Conservation (phyloP, 345 rosid genomes). For the Sisymbrium irio region DNA sequence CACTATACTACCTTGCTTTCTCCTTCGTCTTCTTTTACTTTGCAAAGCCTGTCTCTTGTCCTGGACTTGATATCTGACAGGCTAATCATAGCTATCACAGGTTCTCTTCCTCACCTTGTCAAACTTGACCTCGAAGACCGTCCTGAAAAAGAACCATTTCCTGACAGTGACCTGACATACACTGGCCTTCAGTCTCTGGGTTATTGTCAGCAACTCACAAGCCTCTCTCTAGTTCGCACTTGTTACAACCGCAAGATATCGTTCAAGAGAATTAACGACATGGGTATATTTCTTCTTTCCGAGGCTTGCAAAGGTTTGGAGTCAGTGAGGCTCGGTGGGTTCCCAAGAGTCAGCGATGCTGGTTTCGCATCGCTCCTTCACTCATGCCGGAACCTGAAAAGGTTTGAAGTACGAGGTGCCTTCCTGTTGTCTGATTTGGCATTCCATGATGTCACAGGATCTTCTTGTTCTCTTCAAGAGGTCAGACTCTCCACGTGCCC, state of each 20-base stretch:
- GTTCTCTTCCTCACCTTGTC: slow-evolving; percentile 45
- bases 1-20: slow-evolving; percentile 20
- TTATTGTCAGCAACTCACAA: slow-evolving; percentile 40
- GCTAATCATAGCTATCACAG: slow-evolving; percentile 43
- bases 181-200: slow-evolving; percentile 53
- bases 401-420: slow-evolving; percentile 58
- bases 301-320: slow-evolving; percentile 58
- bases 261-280: slow-evolving; percentile 61
- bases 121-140: slow-evolving; percentile 70
- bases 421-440: slow-evolving; percentile 60
- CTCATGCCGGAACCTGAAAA: slow-evolving; percentile 52
- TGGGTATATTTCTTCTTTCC: slow-evolving; percentile 68
- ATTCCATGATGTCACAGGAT: slow-evolving; percentile 51
- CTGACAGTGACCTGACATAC: slow-evolving; percentile 47
- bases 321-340: slow-evolving; percentile 54
- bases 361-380: slow-evolving; percentile 65
- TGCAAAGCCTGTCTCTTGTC: slow-evolving; percentile 57
- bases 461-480: slow-evolving; percentile 52
- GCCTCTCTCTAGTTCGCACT: slow-evolving; percentile 52
- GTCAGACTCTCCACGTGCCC: slow-evolving; percentile 53
- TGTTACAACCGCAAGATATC: slow-evolving; percentile 48
- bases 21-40: slow-evolving; percentile 30
- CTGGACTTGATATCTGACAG: slow-evolving; percentile 52
- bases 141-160: slow-evolving; percentile 44
- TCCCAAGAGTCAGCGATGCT: slow-evolving; percentile 70